Conservation (phyloP, 2,329 filamentous ascomycete genomes). For the Verticillium isaacii region DNA sequence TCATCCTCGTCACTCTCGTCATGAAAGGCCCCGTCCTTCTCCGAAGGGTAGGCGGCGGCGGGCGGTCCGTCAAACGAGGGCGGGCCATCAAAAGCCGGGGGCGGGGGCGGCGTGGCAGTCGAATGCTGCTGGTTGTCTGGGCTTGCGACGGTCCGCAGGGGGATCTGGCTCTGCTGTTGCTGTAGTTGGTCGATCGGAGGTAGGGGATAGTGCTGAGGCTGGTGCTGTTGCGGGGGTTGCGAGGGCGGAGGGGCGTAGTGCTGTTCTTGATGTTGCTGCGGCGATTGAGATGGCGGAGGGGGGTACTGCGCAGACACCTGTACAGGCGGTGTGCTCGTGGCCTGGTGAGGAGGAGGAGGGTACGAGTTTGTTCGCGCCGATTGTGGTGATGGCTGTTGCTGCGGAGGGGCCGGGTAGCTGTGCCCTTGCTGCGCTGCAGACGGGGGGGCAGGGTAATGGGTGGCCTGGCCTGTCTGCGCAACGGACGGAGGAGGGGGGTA, state of each 20-base stretch:
- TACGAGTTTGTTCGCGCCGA: constrained; percentile 20
- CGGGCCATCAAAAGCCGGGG: constrained; percentile 14
- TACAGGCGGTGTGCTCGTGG: not conserved
- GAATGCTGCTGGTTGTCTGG: constrained; percentile 18
- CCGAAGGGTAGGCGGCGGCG: constrained; percentile 16
- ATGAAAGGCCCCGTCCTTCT: constrained; percentile 17
- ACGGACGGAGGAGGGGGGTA: constrained; percentile 24
- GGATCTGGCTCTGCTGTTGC: constrained; percentile 19
- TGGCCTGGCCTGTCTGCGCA: not conserved
- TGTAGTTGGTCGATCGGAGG: constrained; percentile 25
- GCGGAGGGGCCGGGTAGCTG: constrained; percentile 24
- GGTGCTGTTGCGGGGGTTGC: constrained; percentile 18
- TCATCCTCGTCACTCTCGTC: constrained; percentile 8
- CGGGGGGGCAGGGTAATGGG: constrained; percentile 7
- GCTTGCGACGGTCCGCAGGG: constrained; percentile 5
- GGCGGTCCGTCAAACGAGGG: constrained; percentile 23
- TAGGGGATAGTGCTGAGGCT: constrained; percentile 22
- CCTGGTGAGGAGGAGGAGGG: constrained; percentile 18
- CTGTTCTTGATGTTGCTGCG: constrained; percentile 15
- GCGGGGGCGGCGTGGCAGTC: constrained; percentile 3
- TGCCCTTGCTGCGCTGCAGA: constrained; percentile 14
- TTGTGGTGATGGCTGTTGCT: constrained; percentile 25
- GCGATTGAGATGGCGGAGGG: not conserved
- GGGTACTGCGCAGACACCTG: constrained; percentile 17
- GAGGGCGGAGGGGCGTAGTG: constrained; percentile 23